Evolutionary conservation across 2,329 filamentous ascomycete genomes (phyloP), one percentile per base, ranked within the genome.

Genomic region (Sporothrix sp.): DNA sequence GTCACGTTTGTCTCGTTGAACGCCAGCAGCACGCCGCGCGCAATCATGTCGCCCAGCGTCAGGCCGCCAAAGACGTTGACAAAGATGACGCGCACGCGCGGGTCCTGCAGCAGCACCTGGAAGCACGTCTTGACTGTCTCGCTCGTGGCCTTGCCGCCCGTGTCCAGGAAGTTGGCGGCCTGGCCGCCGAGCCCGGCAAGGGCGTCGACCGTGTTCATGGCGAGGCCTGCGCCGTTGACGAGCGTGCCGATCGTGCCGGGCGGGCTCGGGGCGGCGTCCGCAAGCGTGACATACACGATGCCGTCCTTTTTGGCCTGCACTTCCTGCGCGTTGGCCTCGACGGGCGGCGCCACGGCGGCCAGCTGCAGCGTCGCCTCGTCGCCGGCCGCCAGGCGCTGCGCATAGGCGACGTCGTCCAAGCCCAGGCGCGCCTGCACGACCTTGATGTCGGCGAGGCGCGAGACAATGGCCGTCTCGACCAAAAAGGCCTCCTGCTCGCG

Each of bases 201-300:
- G 0, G 85, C 84, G 63, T 95, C 89, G 53, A 90, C 81, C 0
- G 88, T 95, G 63, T 93, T 93, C 85, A 95, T 93, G 0, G 88
- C 88, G 1, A 95, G 75, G 0, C 89, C 89, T 0, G 90, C 89
- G 38, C 89, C 88, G 61, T 95, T 95, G 56, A 95, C 87, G 56
- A 94, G 71, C 1, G 85, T 95, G 33, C 87, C 89, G 48, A 95
- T 82, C 55, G 81, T 81, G 48, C 74, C 65, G 57, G 32, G n/a
- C 8, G 20, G n/a, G n/a, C n/a, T 13, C 7, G 16, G 2, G 27
- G 9, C n/a, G 9, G 18, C 78, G 2, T 74, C 71, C 1, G 65
- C 58, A 52, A 75, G 66, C 59, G 78, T 82, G 56, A 94, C 76
- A 63, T 90, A 94, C 1, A 93, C 85, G 58, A 95, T 88, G 3